Base-by-base conservation (phyloP, 2,329 filamentous ascomycete species). In the Colletotrichum sp. region DNA sequence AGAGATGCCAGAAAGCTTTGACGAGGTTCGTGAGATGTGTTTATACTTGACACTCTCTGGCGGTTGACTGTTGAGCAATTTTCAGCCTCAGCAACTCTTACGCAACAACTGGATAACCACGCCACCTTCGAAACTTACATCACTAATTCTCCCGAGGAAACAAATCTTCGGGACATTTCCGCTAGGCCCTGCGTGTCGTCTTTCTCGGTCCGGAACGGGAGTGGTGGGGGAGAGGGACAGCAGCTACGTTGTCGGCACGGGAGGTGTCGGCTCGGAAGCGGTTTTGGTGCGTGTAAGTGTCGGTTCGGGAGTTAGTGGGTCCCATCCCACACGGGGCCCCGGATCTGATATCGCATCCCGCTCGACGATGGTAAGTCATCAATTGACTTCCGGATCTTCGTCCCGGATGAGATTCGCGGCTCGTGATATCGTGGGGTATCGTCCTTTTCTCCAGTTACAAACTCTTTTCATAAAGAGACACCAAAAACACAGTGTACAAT, bases 281-380 rank as follows among this genome's bases (percentile, higher is more conserved):
- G 32, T 10, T 32, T 24, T n/a, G 18, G 48, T 43, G 7, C n/a
- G 55, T 59, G 15, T 18, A n/a, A 18, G 21, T 48, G 18, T 36
- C 36, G 64, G 16, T 6, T 73, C 71, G 71, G 66, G 67, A 74
- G 66, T 57, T 39, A 10, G 71, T 39, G 71, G 71, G 30, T 12
- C 66, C 16, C 8, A 12, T 16, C 15, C 15, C 21, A 21, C 15
- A 3, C 32, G 30, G 0, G 55, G 57, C 16, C 12, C 30, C 32
- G 26, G n/a, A 34, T 12, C 16, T 24, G 21, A 28, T 12, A 15
- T 21, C 13, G 60, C 43, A 30, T 6, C 5, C 39, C 24, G 43
- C 24, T 18, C 34, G 28, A 13, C 10, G 6, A 24, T 1, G 13
- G 9, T 4, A 48, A 7, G 7, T 28, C 34, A 15, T 21, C 32